phyloP scores from a whole-genome alignment of 371 early-diverging fungal species.

The Mucor lusitanicus region DNA sequence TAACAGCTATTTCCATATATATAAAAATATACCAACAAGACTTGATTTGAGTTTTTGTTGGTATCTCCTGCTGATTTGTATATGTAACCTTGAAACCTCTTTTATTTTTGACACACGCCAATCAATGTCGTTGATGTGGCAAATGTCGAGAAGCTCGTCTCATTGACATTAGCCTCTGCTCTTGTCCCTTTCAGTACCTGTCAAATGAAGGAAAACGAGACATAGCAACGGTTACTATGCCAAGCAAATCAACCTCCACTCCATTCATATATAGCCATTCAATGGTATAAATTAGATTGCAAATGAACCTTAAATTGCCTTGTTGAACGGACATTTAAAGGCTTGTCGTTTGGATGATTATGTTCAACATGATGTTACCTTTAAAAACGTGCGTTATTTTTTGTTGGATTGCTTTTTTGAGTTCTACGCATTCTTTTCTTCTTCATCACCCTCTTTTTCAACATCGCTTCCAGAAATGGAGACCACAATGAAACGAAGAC shows the following conservation, averaged over 20 bases:
- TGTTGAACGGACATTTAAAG: background rate
- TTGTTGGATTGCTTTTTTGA: background rate
- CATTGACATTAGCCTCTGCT: background rate
- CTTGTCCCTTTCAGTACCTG: too few relatives aligned
- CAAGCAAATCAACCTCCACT: too few relatives aligned
- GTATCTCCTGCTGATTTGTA: background rate
- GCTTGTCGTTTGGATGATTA: background rate
- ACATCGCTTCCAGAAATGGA: conserved; percentile 26
- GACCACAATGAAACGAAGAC: conserved; percentile 46
- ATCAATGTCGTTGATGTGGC: background rate
- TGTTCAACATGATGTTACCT: background rate
- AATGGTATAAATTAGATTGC: background rate
- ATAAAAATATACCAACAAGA: too few relatives aligned
- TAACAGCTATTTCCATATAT: too few relatives aligned
- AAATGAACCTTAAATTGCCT: too few relatives aligned
- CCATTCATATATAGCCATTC: background rate
- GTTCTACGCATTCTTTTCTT: background rate
- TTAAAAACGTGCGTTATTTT: background rate
- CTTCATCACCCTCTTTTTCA: background rate
- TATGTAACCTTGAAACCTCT: background rate
- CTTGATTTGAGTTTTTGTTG: too few relatives aligned
- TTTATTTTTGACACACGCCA: background rate
- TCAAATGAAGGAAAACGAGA: too few relatives aligned
- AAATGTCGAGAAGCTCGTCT: background rate
- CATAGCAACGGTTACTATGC: too few relatives aligned